Evolutionary conservation across 2,329 filamentous ascomycete genomes (phyloP), one percentile per base, ranked within the genome.

Genomic region (Clathrospora elynae): DNA sequence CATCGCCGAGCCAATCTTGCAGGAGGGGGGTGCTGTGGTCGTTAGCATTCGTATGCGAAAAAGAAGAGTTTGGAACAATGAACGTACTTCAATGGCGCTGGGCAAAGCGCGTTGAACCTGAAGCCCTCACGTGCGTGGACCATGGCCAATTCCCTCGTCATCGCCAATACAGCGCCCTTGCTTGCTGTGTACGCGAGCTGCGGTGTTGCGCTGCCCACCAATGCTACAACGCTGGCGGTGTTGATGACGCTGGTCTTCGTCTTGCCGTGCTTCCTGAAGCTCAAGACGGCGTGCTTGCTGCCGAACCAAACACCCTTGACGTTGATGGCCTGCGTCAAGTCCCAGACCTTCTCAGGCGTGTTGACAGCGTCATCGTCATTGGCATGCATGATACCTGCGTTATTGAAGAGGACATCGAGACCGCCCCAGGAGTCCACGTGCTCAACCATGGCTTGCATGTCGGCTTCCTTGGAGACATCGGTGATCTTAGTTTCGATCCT

Each of bases 261-360:
- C 83, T 96, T 96, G 41, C 81, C 80, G 77, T 95, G 79, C 60
- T 83, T 84, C 54, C 90, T 86, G 61, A 96, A 79, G 30, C 88
- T 82, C 35, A 92, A 77, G 18, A 96, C 85, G 5, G 91, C 90
- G 71, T 96, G 89, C 79, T 96, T 96, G 80, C 84, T 86, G 48
- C 91, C 91, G 70, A 83, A 96, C 91, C 91, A 96, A n/a, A 96
- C 91, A 29, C 91, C 91, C 81, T 96, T 96, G 71, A 96, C 91
- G 72, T 96, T 96, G 78, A 96, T 95, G 69, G 83, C 85, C 50
- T 95, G 90, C 4, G 91, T 96, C 56, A 95, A 75, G 64, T 96
- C 90, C 91, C 91, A 96, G 76, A 96, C 91, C 61, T 83, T 84
- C 75, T 96, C 90, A 35, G 88, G 85, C 1, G 90, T 96, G 68